Evolutionary conservation across 2,329 filamentous ascomycete species (phyloP), one percentile per base, ranked within the genome.

Genomic region (Thermoascus crustaceus): DNA sequence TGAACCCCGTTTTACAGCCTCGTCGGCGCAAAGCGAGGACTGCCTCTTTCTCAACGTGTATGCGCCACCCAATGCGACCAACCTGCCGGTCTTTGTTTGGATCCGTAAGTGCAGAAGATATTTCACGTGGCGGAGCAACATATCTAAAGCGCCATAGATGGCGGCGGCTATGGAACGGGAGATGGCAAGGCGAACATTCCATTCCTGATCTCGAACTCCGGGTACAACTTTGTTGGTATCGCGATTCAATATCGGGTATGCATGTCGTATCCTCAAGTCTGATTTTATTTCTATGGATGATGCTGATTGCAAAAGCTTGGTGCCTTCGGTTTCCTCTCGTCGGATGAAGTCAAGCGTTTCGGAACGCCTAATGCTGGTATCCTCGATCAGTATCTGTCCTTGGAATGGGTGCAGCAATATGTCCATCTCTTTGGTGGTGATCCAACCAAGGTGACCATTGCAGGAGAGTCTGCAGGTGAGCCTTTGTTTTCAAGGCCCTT

Each of bases 341-440:
- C 64, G 26, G 60, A 63, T 13, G 67, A 53, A 16, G 57, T 69
- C 29, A 58, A 64, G 20, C 44, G 51, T 11, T 54, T 64, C 39
- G 69, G 67, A 3, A 60, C 58, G 3, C 55, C 67, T 2, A 76
- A 76, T 44, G 64, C 62, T 6, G 72, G 63, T 2, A 54, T 75
- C 0, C 58, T 67, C 34, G 73, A 77, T 39, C 74, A 78, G 47
- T 61, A 70, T 8, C 57, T 75, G 11, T 72, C 72, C 16, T 55
- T 80, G 5, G 59, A 76, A 44, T 80, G 75, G 75, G 63, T 78
- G 3, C 65, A 72, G 35, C 49, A 67, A 25, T 58, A 75, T 40
- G 75, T 76, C 35, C 55, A 68, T 44, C 52, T 64, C 7, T 78
- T 78, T 43, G 73, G 75, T 7, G 74, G 74, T 8, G 67, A 76